phyloP scores from a whole-genome alignment of 1,139 yeast species.

The Saccharomyces hybrid region DNA sequence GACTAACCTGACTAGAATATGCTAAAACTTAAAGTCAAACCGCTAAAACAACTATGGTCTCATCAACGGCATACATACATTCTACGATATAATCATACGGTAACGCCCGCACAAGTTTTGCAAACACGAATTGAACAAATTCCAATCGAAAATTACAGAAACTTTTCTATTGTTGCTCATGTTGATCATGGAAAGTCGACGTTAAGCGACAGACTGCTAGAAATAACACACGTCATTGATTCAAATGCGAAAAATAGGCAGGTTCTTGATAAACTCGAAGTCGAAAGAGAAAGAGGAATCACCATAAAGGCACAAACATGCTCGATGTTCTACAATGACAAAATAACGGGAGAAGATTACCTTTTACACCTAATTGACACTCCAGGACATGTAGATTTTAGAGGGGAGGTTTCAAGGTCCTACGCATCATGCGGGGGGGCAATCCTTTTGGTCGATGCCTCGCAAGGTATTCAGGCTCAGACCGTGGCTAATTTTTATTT shows the following conservation, averaged over 20 bases:
- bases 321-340: conserved; percentile 76
- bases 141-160: conserved; percentile 76
- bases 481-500: conserved; percentile 91
- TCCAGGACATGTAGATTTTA: conserved; percentile 95
- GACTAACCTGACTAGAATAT: neutral
- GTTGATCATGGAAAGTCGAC: conserved; percentile 97
- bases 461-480: conserved; percentile 96
- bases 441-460: conserved; percentile 78
- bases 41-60: neutral
- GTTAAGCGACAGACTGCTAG: conserved; percentile 75
- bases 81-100: conserved; percentile 12
- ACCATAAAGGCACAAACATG: conserved; percentile 97
- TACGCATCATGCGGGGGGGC: conserved; percentile 98
- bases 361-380: conserved; percentile 88
- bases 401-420: conserved; percentile 88
- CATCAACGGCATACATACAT: neutral
- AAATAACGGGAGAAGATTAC: conserved; percentile 52
- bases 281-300: conserved; percentile 91
- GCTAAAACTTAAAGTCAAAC: neutral
- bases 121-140: conserved; percentile 57
- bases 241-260: conserved; percentile 65
- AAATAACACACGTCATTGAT: conserved; percentile 80
- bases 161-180: conserved; percentile 93
- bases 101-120: conserved; percentile 11
- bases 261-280: conserved; percentile 85